Evolutionary conservation across 805 yeast species (phyloP), one percentile per base, ranked within the genome.

Genomic region (Torulaspora indica): DNA sequence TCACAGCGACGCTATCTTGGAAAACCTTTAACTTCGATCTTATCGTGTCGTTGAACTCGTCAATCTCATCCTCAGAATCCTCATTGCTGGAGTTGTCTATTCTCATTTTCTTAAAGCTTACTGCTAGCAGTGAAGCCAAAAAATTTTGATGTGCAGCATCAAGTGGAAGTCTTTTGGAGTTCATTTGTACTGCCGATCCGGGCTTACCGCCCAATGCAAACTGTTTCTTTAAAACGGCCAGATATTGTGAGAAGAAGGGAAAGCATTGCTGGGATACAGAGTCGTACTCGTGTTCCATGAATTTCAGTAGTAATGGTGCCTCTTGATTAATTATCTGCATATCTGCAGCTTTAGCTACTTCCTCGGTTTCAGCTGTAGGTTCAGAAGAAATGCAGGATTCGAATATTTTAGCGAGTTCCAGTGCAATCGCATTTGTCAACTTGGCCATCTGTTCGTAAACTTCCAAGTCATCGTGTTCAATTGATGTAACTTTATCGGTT

Each of bases 241-340:
- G 69, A 60, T 82, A 89, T 41, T 80, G 85, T 30, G 85, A 78
- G 36, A 93, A 69, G 56, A 88, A 85, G 7, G 93, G 83, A 58
- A 91, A 84, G 5, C 88, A 84, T 62, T 87, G 95, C 30, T 76
- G 72, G 1, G 95, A 79, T 10, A 91, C 82, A 53, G 93, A 97
- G 63, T 93, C 98, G 58, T 82, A 89, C 51, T 83, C 95, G 61
- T 88, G 84, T 24, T 78, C 75, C 60, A 93, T 73, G 52, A 83
- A 86, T 47, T 73, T 74, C 46, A 91, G 73, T 6, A 85, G 71
- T 24, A 80, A 71, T 17, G 97, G 96, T 71, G 87, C 77, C 14
- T 85, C 69, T 45, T 77, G 65, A 9, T 36, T 76, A 23, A 80
- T 62, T 14, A 86, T 69, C 53, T 79, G 75, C 35, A 68, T 70